Base-by-base conservation (phyloP, 2,329 filamentous ascomycete species). In the Lithohypha guttulata region DNA sequence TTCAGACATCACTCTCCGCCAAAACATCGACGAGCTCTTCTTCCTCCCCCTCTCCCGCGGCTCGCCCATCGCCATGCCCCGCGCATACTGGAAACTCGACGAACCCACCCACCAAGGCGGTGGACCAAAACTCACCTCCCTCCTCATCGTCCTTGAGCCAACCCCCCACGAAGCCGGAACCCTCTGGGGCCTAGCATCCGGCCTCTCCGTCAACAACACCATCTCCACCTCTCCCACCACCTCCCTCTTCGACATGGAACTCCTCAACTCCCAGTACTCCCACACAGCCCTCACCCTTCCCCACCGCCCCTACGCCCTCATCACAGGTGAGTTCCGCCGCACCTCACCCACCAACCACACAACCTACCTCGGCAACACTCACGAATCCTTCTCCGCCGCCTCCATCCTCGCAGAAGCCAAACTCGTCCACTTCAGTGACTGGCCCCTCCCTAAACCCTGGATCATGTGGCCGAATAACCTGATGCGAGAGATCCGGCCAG, bases 1-100 rank as follows among this genome's bases (percentile, higher is more conserved):
- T 54, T 79, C 77, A 6, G 79, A 84, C 51, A 65, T 73, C 15
- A 71, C 71, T 1, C 59, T 84, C 2, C 65, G 81, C 3, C 64
- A 77, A 43, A 59, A 66, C 15, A 71, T 84, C 66, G 81, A 85
- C 49, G 79, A 84, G 39, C 66, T 84, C 0, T 85, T 85, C 59
- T 68, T 79, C 19, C 63, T 81, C 1, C 81, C 80, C 0, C 31
- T 34, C 6, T 34, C 31, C 8, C 10, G 20, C 3, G 55, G 62
- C 1, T 67, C 70, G 1, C 63, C 70, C 1, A 68, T 80, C 3
- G 79, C 79, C 2, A 78, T 84, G 70, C 77, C 80, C 1, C 71
- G 76, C 21, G 81, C 80, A 6, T 84, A 84, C 55, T 84, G 80
- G 80, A 62, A 36, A 17, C 34, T 36, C n/a, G 23, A 36, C 22